phyloP scores from a whole-genome alignment of 371 early-diverging fungal genomes.

The Apophysomyces variabilis region DNA sequence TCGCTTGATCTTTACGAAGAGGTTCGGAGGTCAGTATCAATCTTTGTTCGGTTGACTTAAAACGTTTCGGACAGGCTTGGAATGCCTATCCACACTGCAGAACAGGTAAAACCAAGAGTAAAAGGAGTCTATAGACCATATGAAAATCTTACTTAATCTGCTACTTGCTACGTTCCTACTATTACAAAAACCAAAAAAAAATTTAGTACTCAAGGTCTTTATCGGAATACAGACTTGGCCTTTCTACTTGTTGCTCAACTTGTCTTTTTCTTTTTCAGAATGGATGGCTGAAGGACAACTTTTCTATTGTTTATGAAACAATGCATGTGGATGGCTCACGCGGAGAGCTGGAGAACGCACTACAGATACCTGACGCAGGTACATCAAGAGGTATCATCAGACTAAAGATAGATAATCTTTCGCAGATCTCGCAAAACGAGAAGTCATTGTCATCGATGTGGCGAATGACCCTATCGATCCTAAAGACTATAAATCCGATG shows the following conservation, averaged over 20 bases:
- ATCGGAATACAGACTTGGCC: neutral
- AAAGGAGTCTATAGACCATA: neutral
- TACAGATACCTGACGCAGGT: constrained; percentile 40
- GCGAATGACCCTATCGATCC: constrained; percentile 62
- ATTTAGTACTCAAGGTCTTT: too few relatives aligned
- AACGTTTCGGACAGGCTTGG: constrained; percentile 61
- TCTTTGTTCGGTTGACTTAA: constrained; percentile 4
- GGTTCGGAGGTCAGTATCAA: constrained; percentile 19
- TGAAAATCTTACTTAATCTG: constrained; percentile 3
- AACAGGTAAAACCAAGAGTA: constrained; percentile 57
- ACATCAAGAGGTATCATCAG: neutral
- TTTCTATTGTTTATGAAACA: constrained; percentile 76
- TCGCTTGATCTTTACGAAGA: constrained; percentile 73
- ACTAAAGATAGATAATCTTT: neutral
- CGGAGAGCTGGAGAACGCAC: constrained; percentile 72
- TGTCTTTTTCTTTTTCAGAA: constrained; percentile 32
- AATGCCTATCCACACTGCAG: constrained; percentile 84
- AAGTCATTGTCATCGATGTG: constrained; percentile 66
- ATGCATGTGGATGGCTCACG: constrained; percentile 72
- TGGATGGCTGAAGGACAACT: constrained; percentile 73
- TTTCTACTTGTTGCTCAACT: constrained; percentile 11
- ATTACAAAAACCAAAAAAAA: too few relatives aligned
- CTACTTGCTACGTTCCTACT: neutral
- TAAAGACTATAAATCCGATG: constrained; percentile 64
- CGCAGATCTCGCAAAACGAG: constrained; percentile 58